These are phyloP conservation scores for Paramecium octaurelia DNA, from an alignment of 73 alveolate genomes.

Conservation along the genomic window DNA sequence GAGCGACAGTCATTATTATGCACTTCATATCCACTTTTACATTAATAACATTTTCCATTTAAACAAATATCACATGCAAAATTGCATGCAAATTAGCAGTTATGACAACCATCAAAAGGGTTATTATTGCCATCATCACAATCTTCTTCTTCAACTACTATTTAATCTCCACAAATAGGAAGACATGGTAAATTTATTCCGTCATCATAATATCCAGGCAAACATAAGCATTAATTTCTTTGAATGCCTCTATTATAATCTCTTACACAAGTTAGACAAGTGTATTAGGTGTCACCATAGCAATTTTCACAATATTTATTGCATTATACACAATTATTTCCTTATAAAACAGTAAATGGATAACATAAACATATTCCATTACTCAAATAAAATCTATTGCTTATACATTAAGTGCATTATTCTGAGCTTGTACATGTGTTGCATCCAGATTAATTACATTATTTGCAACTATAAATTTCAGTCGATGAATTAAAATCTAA, in stretches of 20 bases:
- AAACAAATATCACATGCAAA: neutral
- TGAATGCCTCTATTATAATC: neutral
- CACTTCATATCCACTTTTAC: neutral
- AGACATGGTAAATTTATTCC: neutral
- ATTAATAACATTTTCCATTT: neutral
- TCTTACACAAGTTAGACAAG: neutral
- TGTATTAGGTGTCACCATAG: neutral
- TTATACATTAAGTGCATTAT: neutral
- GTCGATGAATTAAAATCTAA: neutral
- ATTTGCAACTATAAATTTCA: neutral
- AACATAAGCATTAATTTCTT: neutral
- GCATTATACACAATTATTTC: neutral
- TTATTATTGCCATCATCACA: slow-evolving; percentile 15
- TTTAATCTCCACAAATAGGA: neutral
- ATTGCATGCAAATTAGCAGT: neutral
- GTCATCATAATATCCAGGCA: neutral
- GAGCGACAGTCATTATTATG: neutral
- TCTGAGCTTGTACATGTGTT: neutral
- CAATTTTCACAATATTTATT: neutral
- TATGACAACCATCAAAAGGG: neutral
- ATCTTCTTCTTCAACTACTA: neutral
- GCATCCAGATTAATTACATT: neutral
- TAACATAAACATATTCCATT: neutral
- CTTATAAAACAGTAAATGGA: neutral
- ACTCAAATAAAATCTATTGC: neutral